Conservation (phyloP, 2,329 filamentous ascomycete species). For the Didymellaceae sp. region DNA sequence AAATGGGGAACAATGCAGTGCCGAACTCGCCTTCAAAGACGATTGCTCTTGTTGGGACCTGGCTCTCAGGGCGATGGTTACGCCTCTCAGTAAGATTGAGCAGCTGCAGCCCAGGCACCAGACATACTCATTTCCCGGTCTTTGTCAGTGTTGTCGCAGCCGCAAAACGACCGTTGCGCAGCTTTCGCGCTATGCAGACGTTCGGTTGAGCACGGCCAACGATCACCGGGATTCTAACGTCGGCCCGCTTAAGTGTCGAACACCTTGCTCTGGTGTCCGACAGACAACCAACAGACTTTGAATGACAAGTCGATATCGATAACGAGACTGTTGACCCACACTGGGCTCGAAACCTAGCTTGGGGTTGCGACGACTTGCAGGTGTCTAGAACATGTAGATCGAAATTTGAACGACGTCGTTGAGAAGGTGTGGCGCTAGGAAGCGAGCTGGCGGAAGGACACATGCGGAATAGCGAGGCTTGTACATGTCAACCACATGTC, state of each 20-base stretch:
- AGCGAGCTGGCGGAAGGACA: constrained; percentile 6
- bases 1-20: not conserved
- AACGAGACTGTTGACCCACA: constrained; percentile 12
- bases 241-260: constrained; percentile 14
- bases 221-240: constrained; percentile 10
- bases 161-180: constrained; percentile 4
- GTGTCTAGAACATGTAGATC: constrained; percentile 19
- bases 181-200: not conserved
- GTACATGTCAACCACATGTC: constrained; percentile 7
- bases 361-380: constrained; percentile 12
- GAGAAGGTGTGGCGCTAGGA: constrained; percentile 12
- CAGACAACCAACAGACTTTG: not conserved
- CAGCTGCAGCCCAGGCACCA: constrained; percentile 6
- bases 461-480: not conserved
- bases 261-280: constrained; percentile 7
- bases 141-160: constrained; percentile 1
- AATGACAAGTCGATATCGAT: constrained; percentile 16
- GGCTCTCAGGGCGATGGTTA: not conserved
- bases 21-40: not conserved
- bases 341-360: constrained; percentile 13
- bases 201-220: constrained; percentile 15
- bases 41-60: not conserved
- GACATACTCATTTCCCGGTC: constrained; percentile 1
- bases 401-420: constrained; percentile 9
- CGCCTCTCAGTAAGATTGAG: not conserved